A percentile compares a stretch with the other conserved stretches of the same genome.
Evolutionary conservation across 176 grass and related monocot species (phyloP).

Genomic region (Miscanthus lutarioriparius): DNA sequence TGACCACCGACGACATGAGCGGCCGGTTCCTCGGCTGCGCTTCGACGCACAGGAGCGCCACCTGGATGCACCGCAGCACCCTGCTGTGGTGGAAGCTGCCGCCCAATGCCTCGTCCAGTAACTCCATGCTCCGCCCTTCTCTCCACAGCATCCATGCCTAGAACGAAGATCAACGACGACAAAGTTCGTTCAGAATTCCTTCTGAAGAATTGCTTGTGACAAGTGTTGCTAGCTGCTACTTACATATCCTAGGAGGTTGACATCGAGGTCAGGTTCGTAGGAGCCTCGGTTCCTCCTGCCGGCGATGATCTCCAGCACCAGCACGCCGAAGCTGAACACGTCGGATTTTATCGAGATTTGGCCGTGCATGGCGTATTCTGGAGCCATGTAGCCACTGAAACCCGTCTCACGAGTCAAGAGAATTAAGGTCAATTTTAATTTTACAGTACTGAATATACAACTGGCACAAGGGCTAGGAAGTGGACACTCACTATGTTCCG

Average conservation of each 20-base stretch:
- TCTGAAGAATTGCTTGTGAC: too few species aligned
- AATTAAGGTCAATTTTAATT: neutral
- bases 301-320: conserved; percentile 34
- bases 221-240: neutral
- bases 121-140: too few species aligned
- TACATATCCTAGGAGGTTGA: conserved; percentile 51
- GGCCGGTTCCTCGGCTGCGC: too few species aligned
- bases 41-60: too few species aligned
- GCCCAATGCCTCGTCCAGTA: too few species aligned
- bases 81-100: too few species aligned
- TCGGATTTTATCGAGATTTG: conserved; percentile 48
- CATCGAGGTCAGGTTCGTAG: conserved; percentile 19
- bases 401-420: neutral
- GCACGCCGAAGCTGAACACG: conserved; percentile 47
- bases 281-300: conserved; percentile 39
- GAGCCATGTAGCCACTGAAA: conserved; percentile 50
- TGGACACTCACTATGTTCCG: conserved; percentile 48
- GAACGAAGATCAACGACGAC: too few species aligned
- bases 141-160: too few species aligned
- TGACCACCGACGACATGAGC: too few species aligned
- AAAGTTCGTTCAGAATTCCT: too few species aligned
- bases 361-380: conserved; percentile 45
- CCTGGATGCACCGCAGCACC: too few species aligned
- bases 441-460: neutral
- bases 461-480: neutral